Conservation (phyloP, 768 basidiomycete species). For the Boletus rubescentipes region DNA sequence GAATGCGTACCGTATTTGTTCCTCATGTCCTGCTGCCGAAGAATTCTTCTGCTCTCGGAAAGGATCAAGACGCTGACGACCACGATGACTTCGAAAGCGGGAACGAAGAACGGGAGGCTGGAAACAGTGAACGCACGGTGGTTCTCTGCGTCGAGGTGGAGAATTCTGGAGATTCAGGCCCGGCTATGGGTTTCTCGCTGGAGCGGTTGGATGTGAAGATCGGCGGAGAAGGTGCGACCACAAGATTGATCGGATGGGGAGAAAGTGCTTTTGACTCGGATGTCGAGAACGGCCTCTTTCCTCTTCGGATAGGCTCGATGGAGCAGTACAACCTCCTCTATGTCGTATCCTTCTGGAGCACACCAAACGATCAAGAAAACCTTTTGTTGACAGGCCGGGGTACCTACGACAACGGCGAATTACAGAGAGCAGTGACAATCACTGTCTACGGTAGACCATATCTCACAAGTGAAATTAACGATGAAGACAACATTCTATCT, state of each 20-base stretch:
- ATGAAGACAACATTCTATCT: conserved; percentile 16
- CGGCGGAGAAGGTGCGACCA: conserved; percentile 62
- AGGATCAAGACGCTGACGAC: conserved; percentile 33
- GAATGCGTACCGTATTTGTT: conserved; percentile 93
- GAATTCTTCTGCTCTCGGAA: conserved; percentile 13
- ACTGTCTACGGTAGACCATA: conserved; percentile 76
- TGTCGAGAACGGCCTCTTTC: conserved; percentile 55
- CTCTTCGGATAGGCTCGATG: conserved; percentile 62
- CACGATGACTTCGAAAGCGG: conserved; percentile 44
- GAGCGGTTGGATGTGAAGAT: conserved; percentile 75
- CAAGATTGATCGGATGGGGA: conserved; percentile 51
- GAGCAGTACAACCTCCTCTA: conserved; percentile 91
- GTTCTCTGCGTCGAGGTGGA: conserved; percentile 92
- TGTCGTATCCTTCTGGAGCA: conserved; percentile 76
- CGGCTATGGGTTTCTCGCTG: conserved; percentile 67
- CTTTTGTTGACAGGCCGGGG: conserved; percentile 34
- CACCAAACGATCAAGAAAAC: conserved; percentile 54
- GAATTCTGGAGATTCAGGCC: conserved; percentile 66
- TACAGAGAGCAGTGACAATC: conserved; percentile 79
- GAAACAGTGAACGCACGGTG: conserved; percentile 80
- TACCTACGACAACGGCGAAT: conserved; percentile 39
- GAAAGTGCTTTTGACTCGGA: conserved; percentile 33
- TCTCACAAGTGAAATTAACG: conserved; percentile 25
- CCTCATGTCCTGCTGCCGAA: conserved; percentile 76
- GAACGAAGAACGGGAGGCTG: conserved; percentile 54